A percentile compares a stretch with the other conserved stretches of the same genome.
Evolutionary conservation across 1,284 basidiomycete species (phyloP).

Genomic region (Ustilago hordei): DNA sequence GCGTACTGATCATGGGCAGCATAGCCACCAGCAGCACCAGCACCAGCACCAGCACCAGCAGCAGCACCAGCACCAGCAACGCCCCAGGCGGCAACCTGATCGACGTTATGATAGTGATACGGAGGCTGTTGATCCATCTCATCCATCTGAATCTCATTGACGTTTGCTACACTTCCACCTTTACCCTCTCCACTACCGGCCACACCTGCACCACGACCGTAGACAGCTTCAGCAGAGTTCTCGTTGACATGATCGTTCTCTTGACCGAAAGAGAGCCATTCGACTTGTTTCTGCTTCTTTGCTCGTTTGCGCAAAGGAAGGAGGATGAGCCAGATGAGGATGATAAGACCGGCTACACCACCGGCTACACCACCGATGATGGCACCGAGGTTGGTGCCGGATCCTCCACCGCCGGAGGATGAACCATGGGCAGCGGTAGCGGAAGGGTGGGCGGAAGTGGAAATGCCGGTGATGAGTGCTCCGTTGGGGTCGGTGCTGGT

Average conservation of each 20-base stretch:
- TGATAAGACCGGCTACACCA: slow-evolving; percentile 52
- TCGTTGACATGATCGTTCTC: slow-evolving; percentile 62
- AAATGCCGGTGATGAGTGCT: slow-evolving; percentile 29
- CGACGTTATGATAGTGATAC: slow-evolving; percentile 47
- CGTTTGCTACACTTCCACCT: slow-evolving; percentile 44
- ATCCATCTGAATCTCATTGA: slow-evolving; percentile 56
- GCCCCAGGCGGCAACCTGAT: slow-evolving; percentile 32
- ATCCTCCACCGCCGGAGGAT: slow-evolving; percentile 19
- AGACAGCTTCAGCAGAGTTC: slow-evolving; percentile 46
- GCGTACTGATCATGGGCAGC: slow-evolving; percentile 31
- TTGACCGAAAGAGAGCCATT: slow-evolving; percentile 57
- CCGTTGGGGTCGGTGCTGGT: slow-evolving; percentile 32
- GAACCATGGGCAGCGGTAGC: slow-evolving; percentile 10
- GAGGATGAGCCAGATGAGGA: slow-evolving; percentile 55
- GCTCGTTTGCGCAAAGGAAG: slow-evolving; percentile 50
- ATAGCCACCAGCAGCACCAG: slow-evolving; percentile 23
- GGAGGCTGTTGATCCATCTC: slow-evolving; percentile 47
- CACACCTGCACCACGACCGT: slow-evolving; percentile 45
- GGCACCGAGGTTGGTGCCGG: slow-evolving; percentile 51
- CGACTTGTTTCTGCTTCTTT: slow-evolving; percentile 56
- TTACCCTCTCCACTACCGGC: slow-evolving; percentile 49
- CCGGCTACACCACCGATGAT: slow-evolving; percentile 61
- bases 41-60: slow-evolving; percentile 7
- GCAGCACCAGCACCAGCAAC: slow-evolving; percentile 29
- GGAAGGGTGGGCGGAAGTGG: slow-evolving; percentile 29